Base-by-base conservation (phyloP, 257 asterid genomes). In the Datura wrightii region DNA sequence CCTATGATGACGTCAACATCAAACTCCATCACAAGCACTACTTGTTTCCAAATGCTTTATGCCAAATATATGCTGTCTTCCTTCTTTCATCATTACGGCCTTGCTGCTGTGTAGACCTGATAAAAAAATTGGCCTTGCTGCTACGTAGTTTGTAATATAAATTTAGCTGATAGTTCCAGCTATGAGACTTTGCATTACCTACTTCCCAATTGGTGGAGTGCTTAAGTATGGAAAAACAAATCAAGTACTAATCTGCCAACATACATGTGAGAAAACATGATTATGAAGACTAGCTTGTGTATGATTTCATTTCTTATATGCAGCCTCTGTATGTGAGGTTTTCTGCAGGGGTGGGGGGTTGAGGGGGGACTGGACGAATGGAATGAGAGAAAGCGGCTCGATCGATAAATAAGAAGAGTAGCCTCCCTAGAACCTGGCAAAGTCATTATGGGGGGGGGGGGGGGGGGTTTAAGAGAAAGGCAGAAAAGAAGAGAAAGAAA, bases 141-240 rank as follows among this genome's bases (percentile, higher is more conserved):
- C 79, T 71, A 37, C 41, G 54, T 42, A 41, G 54, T 63, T 63
- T 63, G 71, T 37, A n/a, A 71, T 44, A 1, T 71, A 44, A 44
- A 56, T 71, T 72, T 39, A 72, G 58, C 80, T 46, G 80, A 72
- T 48, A n/a, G 19, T 72, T 72, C 80, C 80, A 46, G 19, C 18
- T 46, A 46, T 10, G 56, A 44, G n/a, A 72, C 39, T 71, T 44
- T 3, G 0, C n/a, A 46, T 72, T 19, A 72, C 41, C 6, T 19
- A 10, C 11, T 46, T 0, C 41, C n/a, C 19, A 5, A 6, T 46
- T 72, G 80, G 0, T 46, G 58, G 58, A 72, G 13, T 46, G 58
- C 58, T 2, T 4, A 70, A 18, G 80, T 71, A 71, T 0, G n/a
- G 36, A 72, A 46, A 71, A 19, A 1, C 58, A 72, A 10, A 71